A percentile compares a stretch with the other conserved stretches of the same genome.
These are phyloP conservation scores for Claviceps sp. DNA, from an alignment of 2,329 filamentous ascomycete species.

Conservation along the genomic window DNA sequence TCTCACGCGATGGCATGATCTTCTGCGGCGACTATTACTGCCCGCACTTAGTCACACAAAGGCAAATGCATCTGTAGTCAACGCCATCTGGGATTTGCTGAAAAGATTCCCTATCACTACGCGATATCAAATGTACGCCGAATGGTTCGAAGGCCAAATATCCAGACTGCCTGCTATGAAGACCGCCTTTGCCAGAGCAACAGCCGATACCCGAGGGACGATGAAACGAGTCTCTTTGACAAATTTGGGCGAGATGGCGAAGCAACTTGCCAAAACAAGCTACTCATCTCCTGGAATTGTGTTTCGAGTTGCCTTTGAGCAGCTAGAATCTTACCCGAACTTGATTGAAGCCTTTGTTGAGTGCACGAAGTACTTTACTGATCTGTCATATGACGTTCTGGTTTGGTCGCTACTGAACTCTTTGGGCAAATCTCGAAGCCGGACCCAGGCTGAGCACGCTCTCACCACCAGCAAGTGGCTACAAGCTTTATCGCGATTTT, in stretches of 20 bases:
- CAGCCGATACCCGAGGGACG: constrained; percentile 66
- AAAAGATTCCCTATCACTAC: constrained; percentile 62
- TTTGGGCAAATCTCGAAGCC: constrained; percentile 47
- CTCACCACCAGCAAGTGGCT: constrained; percentile 83
- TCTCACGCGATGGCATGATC: constrained; percentile 64
- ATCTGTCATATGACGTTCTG: constrained; percentile 82
- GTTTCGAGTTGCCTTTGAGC: constrained; percentile 75
- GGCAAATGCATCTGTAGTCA: constrained; percentile 69
- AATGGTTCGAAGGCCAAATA: constrained; percentile 75
- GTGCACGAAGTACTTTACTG: constrained; percentile 86
- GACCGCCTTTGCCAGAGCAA: constrained; percentile 62
- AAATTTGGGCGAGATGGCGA: constrained; percentile 75
- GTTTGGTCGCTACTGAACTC: constrained; percentile 83
- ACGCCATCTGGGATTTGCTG: constrained; percentile 75
- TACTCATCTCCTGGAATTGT: constrained; percentile 83
- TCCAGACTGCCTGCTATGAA: constrained; percentile 68
- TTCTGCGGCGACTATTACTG: constrained; percentile 73
- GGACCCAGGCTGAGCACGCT: constrained; percentile 48
- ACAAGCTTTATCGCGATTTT: constrained; percentile 77
- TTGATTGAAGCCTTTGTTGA: constrained; percentile 91
- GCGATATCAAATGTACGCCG: constrained; percentile 80
- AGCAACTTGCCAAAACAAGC: constrained; percentile 81
- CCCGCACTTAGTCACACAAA: constrained; percentile 79
- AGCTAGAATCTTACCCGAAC: constrained; percentile 90
- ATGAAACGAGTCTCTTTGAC: constrained; percentile 83